These are phyloP conservation scores for Thozetella sp. DNA, from an alignment of 495 filamentous ascomycete genomes.

Conservation along the genomic window DNA sequence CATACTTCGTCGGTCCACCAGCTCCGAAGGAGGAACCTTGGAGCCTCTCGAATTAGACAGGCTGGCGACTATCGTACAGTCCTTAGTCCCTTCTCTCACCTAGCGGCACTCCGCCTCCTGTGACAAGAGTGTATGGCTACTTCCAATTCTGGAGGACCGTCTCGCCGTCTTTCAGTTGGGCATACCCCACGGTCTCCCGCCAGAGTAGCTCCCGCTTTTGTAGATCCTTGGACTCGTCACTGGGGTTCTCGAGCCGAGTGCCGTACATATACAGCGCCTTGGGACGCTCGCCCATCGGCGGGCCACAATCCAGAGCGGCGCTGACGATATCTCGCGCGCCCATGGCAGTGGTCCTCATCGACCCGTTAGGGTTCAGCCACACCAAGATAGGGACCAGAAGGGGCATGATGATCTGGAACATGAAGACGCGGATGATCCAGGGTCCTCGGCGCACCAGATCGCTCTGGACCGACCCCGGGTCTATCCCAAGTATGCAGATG, in stretches of 20 bases:
- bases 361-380: slow-evolving; percentile 22
- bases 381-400: slow-evolving; percentile 15
- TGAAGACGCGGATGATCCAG: slow-evolving; percentile 12
- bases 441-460: slow-evolving; percentile 21
- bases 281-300: slow-evolving; percentile 24
- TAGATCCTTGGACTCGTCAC: slow-evolving; percentile 32
- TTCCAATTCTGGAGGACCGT: slow-evolving; percentile 31
- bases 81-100: no score
- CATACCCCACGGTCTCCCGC: slow-evolving; percentile 29
- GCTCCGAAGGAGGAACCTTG: no score
- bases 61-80: no score
- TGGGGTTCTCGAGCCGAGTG: slow-evolving; percentile 11
- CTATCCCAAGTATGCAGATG: slow-evolving; percentile 26
- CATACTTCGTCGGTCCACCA: no score
- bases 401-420: slow-evolving; percentile 10
- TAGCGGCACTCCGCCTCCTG: no score
- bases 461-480: slow-evolving; percentile 36
- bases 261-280: slow-evolving; percentile 36
- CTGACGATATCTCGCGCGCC: slow-evolving; percentile 39
- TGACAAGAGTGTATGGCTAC: no score
- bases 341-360: slow-evolving; percentile 18
- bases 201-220: slow-evolving; percentile 30
- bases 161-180: slow-evolving; percentile 31
- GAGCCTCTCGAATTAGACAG: no score
- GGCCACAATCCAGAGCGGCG: slow-evolving; percentile 29